These are phyloP conservation scores for Spirogloea muscicola DNA, from an alignment of 139 green algal species.

Conservation along the genomic window DNA sequence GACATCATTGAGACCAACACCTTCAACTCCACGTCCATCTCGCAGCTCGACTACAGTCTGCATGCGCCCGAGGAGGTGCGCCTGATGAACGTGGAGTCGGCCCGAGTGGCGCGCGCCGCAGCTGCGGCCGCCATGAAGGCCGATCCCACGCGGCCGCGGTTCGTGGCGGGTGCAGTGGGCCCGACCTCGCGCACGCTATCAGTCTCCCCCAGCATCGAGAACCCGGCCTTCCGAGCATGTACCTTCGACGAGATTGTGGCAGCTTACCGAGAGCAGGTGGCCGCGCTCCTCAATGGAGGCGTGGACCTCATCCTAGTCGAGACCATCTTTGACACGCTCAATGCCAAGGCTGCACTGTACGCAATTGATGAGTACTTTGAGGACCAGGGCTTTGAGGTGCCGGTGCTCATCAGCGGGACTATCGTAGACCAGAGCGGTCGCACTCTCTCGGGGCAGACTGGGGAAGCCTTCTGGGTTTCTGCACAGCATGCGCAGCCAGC, in stretches of 20 bases:
- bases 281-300: conserved; percentile 78
- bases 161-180: conserved; percentile 90
- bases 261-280: conserved; percentile 81
- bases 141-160: conserved; percentile 72
- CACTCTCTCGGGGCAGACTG: conserved; percentile 93
- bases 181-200: conserved; percentile 94
- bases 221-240: conserved; percentile 85
- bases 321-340: conserved; percentile 98
- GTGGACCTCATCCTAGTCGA: conserved; percentile 95
- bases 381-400: conserved; percentile 69
- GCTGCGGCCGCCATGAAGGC: background rate
- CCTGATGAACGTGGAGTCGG: conserved; percentile 81
- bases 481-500: conserved; percentile 83
- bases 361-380: conserved; percentile 88
- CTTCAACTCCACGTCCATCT: conserved; percentile 90
- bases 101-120: conserved; percentile 71
- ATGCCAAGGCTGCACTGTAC: conserved; percentile 88
- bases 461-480: conserved; percentile 97
- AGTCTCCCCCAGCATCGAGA: conserved; percentile 91
- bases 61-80: conserved; percentile 76
- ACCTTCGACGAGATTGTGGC: conserved; percentile 92
- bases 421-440: conserved; percentile 89
- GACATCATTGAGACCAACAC: conserved; percentile 99
- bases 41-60: conserved; percentile 88
- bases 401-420: conserved; percentile 91